Conservation (phyloP, 768 basidiomycete genomes). For the Pulveroboletus sp. region DNA sequence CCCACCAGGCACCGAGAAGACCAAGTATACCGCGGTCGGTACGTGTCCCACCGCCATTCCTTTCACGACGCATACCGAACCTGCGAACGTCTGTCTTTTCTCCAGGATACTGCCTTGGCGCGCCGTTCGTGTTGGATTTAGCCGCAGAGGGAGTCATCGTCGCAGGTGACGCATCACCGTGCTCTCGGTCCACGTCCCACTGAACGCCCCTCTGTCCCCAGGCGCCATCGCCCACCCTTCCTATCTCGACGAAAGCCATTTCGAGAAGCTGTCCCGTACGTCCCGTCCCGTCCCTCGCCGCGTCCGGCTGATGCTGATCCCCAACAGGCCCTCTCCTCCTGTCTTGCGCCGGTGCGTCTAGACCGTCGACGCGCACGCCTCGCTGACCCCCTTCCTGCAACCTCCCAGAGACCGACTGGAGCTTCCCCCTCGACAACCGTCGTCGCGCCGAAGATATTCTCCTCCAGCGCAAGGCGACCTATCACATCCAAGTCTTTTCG, state of each 20-base stretch:
- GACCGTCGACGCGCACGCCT: too few species aligned
- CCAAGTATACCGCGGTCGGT: conserved; percentile 44
- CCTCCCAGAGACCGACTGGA: conserved; percentile 42
- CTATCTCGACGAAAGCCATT: conserved; percentile 49
- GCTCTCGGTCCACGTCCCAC: not conserved
- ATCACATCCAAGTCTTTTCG: conserved; percentile 55
- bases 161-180: conserved; percentile 35
- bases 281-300: not conserved
- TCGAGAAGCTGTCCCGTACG: conserved; percentile 45
- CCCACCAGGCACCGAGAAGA: conserved; percentile 26
- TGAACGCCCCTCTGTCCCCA: not conserved
- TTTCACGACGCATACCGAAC: too few species aligned
- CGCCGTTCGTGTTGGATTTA: conserved; percentile 44
- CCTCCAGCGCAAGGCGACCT: conserved; percentile 42
- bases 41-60: conserved; percentile 4
- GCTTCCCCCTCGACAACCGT: conserved; percentile 47
- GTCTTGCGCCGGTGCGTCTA: conserved; percentile 20
- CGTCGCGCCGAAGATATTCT: conserved; percentile 55
- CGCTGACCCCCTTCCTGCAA: too few species aligned
- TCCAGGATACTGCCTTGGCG: conserved; percentile 56
- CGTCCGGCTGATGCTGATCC: not conserved
- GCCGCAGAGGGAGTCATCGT: conserved; percentile 40
- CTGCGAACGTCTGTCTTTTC: too few species aligned
- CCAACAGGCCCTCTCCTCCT: conserved; percentile 18
- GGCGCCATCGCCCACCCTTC: conserved; percentile 54